These are phyloP conservation scores for Oldenlandia corymbosa DNA, from an alignment of 257 asterid genomes.

Conservation along the genomic window DNA sequence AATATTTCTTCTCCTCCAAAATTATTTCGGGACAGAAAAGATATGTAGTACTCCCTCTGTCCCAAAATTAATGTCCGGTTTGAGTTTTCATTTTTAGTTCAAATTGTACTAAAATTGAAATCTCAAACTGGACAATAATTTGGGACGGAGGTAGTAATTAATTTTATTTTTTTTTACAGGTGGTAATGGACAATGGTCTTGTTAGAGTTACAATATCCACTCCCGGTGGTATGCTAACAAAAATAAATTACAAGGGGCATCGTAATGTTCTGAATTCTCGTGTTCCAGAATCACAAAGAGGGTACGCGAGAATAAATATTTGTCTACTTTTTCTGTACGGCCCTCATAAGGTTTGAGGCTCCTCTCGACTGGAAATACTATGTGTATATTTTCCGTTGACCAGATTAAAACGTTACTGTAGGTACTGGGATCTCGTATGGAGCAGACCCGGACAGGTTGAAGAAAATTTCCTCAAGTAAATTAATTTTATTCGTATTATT, in stretches of 20 bases:
- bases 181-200: slow-evolving; percentile 55
- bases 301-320: slow-evolving; percentile 14
- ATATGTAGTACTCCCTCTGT: too few relatives aligned
- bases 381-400: too few relatives aligned
- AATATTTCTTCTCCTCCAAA: too few relatives aligned
- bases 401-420: slow-evolving; percentile 12
- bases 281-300: slow-evolving; percentile 30
- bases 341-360: too few relatives aligned
- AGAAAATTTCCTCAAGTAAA: slow-evolving; percentile 33
- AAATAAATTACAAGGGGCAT: slow-evolving; percentile 40
- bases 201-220: slow-evolving; percentile 34
- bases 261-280: slow-evolving; percentile 38
- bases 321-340: too few relatives aligned
- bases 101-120: too few relatives aligned
- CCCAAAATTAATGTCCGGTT: too few relatives aligned
- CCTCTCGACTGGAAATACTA: too few relatives aligned
- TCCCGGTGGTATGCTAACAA: slow-evolving; percentile 42
- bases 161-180: slow-evolving; percentile 35
- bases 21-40: too few relatives aligned
- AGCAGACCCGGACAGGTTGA: slow-evolving; percentile 27
- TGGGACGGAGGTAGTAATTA: too few relatives aligned
- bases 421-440: slow-evolving; percentile 75
- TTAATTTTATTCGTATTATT: not conserved
- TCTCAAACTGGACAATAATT: too few relatives aligned
- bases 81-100: too few relatives aligned